These are phyloP conservation scores for Telfairia occidentalis DNA, from an alignment of 331 rosid species.

Conservation along the genomic window DNA sequence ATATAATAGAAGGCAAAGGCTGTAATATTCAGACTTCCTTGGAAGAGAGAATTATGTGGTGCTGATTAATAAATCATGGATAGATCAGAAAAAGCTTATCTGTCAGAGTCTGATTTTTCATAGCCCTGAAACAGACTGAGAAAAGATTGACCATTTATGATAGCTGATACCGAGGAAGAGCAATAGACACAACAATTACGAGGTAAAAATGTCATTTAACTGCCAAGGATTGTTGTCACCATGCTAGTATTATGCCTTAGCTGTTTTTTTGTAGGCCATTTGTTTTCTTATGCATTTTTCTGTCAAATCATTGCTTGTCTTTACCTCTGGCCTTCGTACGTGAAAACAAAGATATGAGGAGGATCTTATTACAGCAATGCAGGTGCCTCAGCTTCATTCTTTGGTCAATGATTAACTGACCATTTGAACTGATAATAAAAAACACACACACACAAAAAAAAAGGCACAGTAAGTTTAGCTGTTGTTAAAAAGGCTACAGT, in stretches of 20 bases:
- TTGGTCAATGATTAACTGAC: neutral
- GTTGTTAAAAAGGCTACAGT: neutral
- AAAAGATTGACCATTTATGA: constrained; percentile 23
- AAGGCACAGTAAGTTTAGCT: neutral
- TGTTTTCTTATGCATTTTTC: constrained; percentile 4
- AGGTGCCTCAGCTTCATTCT: neutral
- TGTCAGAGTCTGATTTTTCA: constrained; percentile 25
- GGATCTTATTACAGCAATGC: constrained; percentile 3
- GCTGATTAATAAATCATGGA: constrained; percentile 17
- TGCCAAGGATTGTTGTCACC: constrained; percentile 6
- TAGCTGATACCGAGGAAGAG: neutral
- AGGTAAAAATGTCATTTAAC: neutral
- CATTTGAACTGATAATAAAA: neutral
- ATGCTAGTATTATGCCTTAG: neutral
- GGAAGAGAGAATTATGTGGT: constrained; percentile 8
- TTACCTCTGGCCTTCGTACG: neutral
- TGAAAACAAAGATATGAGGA: constrained; percentile 1
- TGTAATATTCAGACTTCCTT: neutral
- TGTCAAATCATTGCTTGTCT: constrained; percentile 11
- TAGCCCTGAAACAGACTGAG: constrained; percentile 5
- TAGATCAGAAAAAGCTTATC: constrained; percentile 17
- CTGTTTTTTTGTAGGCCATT: constrained; percentile 1
- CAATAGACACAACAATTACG: neutral
- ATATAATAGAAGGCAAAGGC: neutral
- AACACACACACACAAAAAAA: neutral